Evolutionary conservation across 23 red algal genomes (phyloP).

Genomic region (Chondrus crispus): DNA sequence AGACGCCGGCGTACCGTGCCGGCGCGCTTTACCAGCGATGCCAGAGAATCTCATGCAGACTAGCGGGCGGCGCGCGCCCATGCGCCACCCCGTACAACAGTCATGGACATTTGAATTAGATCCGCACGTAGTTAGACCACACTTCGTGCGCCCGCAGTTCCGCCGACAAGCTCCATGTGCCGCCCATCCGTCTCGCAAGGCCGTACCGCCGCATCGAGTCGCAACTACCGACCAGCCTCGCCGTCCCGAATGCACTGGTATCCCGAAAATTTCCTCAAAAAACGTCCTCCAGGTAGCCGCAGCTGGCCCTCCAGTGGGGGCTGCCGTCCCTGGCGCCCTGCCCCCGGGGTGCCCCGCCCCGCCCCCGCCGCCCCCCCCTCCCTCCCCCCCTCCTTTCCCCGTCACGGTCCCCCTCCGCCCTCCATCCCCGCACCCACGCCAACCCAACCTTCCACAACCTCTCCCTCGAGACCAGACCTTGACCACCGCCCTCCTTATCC

Average conservation of each 20-base stretch:
- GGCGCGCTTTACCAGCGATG: slow-evolving; percentile 7
- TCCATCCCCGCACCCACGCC: neutral
- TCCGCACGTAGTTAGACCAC: neutral
- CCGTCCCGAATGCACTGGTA: too few relatives aligned
- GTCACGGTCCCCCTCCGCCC: neutral
- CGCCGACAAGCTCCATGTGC: neutral
- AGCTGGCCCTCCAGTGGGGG: too few relatives aligned
- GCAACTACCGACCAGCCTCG: neutral
- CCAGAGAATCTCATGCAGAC: neutral
- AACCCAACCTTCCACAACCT: too few relatives aligned
- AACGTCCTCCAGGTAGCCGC: too few relatives aligned
- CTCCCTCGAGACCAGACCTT: too few relatives aligned
- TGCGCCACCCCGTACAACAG: neutral
- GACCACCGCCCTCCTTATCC: too few relatives aligned
- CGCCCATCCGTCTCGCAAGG: neutral
- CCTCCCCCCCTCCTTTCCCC: neutral
- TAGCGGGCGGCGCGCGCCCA: neutral
- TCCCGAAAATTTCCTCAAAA: too few relatives aligned
- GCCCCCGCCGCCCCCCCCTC: neutral
- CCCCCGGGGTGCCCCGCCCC: too few relatives aligned
- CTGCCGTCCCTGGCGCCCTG: too few relatives aligned
- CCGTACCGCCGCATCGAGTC: neutral
- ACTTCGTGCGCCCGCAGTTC: neutral
- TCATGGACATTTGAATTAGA: neutral
- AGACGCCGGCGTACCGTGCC: neutral